Percentiles rank a stretch among this genome's conserved stretches.
phyloP scores from a whole-genome alignment of 163 green algal genomes.

The Coccomyxa subellipsoidea region DNA sequence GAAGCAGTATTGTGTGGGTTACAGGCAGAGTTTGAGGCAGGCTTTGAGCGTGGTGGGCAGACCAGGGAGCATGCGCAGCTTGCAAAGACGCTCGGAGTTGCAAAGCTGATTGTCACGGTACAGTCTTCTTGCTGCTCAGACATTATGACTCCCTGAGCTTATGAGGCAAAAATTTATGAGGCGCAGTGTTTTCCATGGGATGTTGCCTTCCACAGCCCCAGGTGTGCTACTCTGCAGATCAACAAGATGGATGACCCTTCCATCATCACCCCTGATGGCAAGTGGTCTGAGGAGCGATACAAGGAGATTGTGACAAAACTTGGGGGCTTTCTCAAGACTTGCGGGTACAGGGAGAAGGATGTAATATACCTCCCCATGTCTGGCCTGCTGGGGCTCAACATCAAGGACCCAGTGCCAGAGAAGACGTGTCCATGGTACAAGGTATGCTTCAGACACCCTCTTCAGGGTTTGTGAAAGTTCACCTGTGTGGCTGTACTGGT shows the following conservation, averaged over 20 bases:
- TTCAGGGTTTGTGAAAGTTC: too few species aligned
- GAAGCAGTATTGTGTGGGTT: not conserved
- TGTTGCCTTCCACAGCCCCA: too few species aligned
- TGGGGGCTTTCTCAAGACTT: constrained; percentile 83
- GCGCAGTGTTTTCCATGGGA: too few species aligned
- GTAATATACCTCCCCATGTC: constrained; percentile 92
- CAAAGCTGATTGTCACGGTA: constrained; percentile 90
- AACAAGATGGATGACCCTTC: constrained; percentile 99
- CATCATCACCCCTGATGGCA: constrained; percentile 51
- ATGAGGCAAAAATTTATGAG: too few species aligned
- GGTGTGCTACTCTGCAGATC: too few species aligned
- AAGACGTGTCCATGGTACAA: constrained; percentile 50
- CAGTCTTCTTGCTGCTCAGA: constrained; percentile 8
- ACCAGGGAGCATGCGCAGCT: constrained; percentile 98
- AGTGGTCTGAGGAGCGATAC: constrained; percentile 61
- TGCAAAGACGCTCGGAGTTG: constrained; percentile 96
- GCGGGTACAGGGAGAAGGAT: constrained; percentile 91
- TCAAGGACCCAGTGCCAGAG: constrained; percentile 69
- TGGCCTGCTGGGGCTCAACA: constrained; percentile 88
- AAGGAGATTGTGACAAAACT: constrained; percentile 84
- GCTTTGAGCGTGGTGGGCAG: constrained; percentile 96
- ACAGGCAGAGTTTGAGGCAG: constrained; percentile 95
- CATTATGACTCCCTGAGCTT: not conserved
- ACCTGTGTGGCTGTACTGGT: too few species aligned
- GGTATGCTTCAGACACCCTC: not conserved